Percentiles rank a stretch among this genome's conserved stretches.
Evolutionary conservation across 2,329 filamentous ascomycete genomes (phyloP).

Genomic region (Moelleriella libera): DNA sequence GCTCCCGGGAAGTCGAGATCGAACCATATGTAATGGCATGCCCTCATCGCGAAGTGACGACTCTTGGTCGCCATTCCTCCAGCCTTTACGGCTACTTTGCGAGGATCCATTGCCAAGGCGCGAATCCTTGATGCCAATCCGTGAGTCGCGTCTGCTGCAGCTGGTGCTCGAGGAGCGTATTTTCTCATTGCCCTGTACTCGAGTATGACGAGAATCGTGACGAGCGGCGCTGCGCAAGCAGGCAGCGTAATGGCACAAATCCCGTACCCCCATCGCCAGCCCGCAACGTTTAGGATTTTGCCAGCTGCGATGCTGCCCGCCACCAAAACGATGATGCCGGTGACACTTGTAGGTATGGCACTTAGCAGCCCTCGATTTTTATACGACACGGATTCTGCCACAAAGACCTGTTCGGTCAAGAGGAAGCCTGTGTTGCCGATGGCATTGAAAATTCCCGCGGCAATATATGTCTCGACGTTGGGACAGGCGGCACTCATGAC

Average conservation of each 20-base stretch:
- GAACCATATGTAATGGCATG: conserved; percentile 9
- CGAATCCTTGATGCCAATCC: too few species aligned
- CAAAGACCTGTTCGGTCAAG: conserved; percentile 32
- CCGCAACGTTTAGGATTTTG: conserved; percentile 18
- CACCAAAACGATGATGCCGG: conserved; percentile 16
- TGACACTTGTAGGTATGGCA: conserved; percentile 35
- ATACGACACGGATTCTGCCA: conserved; percentile 45
- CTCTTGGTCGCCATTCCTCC: neutral
- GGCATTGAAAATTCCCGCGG: conserved; percentile 46
- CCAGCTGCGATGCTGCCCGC: conserved; percentile 18
- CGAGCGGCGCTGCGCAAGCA: conserved; percentile 15
- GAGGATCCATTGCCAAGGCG: too few species aligned
- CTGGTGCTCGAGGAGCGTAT: conserved; percentile 1
- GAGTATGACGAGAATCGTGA: conserved; percentile 16
- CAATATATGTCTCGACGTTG: conserved; percentile 36
- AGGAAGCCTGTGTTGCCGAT: conserved; percentile 28
- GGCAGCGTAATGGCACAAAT: conserved; percentile 26
- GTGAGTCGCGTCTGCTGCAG: neutral
- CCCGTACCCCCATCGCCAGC: conserved; percentile 27
- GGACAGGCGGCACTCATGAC: conserved; percentile 42
- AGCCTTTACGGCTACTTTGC: neutral
- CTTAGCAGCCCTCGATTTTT: conserved; percentile 47
- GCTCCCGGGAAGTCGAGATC: conserved; percentile 20
- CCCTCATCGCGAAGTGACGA: neutral
- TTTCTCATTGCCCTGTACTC: conserved; percentile 14